A percentile compares a stretch with the other conserved stretches of the same genome.
Conservation (phyloP, 2,329 filamentous ascomycete genomes). For the Cyanodermella asteris region DNA sequence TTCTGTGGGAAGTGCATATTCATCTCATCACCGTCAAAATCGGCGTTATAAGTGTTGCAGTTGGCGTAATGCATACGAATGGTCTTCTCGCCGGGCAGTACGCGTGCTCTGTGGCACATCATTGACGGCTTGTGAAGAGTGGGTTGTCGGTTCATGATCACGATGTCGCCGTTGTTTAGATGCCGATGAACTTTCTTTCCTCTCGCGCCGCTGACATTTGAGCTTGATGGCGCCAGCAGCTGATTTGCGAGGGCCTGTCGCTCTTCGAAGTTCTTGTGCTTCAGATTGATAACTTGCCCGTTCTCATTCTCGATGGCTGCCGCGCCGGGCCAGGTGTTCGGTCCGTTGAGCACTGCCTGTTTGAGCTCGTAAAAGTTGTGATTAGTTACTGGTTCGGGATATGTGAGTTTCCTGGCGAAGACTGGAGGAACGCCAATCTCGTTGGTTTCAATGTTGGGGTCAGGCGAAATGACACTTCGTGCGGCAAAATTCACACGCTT, state of each 20-base stretch:
- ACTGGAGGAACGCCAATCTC: constrained; percentile 98
- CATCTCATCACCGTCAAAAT: constrained; percentile 99
- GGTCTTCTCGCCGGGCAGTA: constrained; percentile 83
- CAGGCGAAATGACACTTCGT: constrained; percentile 90
- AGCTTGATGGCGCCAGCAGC: constrained; percentile 63
- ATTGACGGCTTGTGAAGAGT: constrained; percentile 97
- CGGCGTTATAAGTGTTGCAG: constrained; percentile 97
- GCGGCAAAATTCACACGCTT: constrained; percentile 98
- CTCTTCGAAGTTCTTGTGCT: constrained; percentile 73
- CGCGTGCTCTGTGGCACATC: constrained; percentile 88
- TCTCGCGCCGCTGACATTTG: constrained; percentile 48
- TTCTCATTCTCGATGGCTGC: constrained; percentile 90
- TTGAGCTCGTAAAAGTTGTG: constrained; percentile 94
- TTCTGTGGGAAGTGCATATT: constrained; percentile 99
- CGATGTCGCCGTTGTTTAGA: constrained; percentile 87
- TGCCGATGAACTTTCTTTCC: constrained; percentile 96
- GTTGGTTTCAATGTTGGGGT: constrained; percentile 96
- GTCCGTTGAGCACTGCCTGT: constrained; percentile 85
- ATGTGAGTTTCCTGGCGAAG: constrained; percentile 88
- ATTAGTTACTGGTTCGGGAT: constrained; percentile 89
- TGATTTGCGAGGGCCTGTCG: constrained; percentile 80
- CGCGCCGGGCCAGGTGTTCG: constrained; percentile 84
- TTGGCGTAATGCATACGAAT: constrained; percentile 99
- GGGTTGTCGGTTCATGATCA: constrained; percentile 95
- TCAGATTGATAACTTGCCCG: constrained; percentile 71